Base-by-base conservation (phyloP, 371 early-diverging fungal species). In the Rhizopus sp. region DNA sequence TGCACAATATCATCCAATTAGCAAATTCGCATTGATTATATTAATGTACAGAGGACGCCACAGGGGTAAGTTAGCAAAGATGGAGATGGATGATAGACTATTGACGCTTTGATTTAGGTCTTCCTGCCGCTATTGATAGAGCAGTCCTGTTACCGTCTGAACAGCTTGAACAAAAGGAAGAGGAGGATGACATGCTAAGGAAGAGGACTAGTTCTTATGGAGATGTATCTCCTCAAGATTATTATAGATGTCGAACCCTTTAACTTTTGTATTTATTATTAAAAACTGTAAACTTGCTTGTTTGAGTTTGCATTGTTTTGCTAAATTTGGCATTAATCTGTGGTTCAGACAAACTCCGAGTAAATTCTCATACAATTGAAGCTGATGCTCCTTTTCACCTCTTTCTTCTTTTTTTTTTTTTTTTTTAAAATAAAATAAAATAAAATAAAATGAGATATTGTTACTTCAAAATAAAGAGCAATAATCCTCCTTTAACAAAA, bases 31-130 rank as follows among this genome's bases (percentile, higher is more conserved):
- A 0, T 12, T 79, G 1, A 70, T 76, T 29, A 5, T 67, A n/a
- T 55, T 79, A 5, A 79, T 79, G 80, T 79, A 78, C 29, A 60
- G 72, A 37, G 79, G 79, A 45, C 62, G 79, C 15, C 79, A 78
- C 53, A 59, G 79, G 64, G 79, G 77, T 71, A 73, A 46, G 47
- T 33, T 33, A 1, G 34, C 15, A 29, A 41, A 13, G 41, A 30
- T 2, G 0, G 16, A 16, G 23, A 5, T 6, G 39, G 39, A 38
- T 2, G n/a, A 33, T 16, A 15, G 6, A 5, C 16, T 38, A 30
- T 9, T 38, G 39, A 7, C 0, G 7, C 15, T 17, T 44, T 15
- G 15, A 5, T 12, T 23, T 38, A 76, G 77, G 75, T 57, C 53
- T 78, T 8, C 78, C 78, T 7, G 75, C 69, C 10, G 63, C 78